phyloP scores from a whole-genome alignment of 2,329 filamentous ascomycete genomes.

The Botrytis fabae region DNA sequence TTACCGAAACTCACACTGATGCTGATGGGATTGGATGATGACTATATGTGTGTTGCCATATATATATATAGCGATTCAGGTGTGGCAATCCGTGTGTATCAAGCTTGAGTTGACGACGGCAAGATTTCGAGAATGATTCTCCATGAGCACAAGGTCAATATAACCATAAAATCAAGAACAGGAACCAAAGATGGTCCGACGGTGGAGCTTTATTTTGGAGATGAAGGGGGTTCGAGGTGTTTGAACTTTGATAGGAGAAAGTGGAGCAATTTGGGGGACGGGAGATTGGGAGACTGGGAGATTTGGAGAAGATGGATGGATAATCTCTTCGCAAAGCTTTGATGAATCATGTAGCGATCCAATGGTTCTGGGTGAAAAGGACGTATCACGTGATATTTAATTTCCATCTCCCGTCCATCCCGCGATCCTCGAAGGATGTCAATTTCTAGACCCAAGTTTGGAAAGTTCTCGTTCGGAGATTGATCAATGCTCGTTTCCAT shows the following conservation, averaged over 20 bases:
- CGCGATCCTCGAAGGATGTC: neutral
- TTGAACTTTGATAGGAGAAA: constrained; percentile 2
- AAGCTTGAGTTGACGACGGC: neutral
- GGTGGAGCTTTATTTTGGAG: neutral
- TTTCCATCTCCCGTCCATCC: neutral
- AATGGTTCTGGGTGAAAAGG: neutral
- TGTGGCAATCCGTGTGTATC: neutral
- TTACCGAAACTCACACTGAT: constrained; percentile 7
- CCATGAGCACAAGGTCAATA: neutral
- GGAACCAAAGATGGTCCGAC: neutral
- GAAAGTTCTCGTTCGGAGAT: neutral
- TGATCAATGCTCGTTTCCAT: neutral
- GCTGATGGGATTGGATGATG: neutral
- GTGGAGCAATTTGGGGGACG: neutral
- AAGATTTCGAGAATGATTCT: neutral
- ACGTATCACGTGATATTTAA: neutral
- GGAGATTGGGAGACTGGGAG: neutral
- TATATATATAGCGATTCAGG: neutral
- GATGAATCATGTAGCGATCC: neutral
- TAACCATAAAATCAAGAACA: neutral
- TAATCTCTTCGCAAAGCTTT: neutral
- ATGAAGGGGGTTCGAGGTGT: constrained; percentile 8
- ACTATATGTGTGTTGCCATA: neutral
- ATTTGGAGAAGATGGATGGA: neutral
- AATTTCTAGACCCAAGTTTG: neutral